phyloP scores from a whole-genome alignment of 192 early-diverging fungal species.

The Piromyces finnis region DNA sequence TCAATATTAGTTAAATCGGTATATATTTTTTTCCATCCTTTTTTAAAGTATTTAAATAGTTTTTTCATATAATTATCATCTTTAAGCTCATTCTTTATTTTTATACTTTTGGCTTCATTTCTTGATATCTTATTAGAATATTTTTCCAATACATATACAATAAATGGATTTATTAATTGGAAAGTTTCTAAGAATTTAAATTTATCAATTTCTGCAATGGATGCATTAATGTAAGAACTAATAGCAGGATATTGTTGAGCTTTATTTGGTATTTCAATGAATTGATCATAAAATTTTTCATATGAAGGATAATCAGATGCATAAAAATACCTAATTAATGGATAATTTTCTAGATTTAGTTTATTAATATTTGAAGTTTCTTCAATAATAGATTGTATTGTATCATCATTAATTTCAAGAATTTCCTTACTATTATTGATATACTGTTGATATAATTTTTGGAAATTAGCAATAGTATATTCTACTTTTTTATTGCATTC shows the following conservation, averaged over 20 bases:
- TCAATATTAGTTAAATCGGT: neutral
- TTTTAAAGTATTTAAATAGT: neutral
- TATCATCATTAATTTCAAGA: neutral
- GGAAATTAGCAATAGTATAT: neutral
- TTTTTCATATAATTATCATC: neutral
- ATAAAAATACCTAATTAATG: neutral
- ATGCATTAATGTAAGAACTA: neutral
- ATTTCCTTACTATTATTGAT: neutral
- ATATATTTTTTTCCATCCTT: neutral
- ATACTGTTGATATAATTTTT: neutral
- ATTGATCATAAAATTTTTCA: neutral
- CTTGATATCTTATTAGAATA: neutral
- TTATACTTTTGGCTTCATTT: neutral
- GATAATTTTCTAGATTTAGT: neutral
- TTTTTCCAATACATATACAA: neutral
- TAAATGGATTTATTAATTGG: neutral
- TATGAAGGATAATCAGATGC: neutral
- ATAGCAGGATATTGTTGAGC: neutral
- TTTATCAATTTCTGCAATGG: neutral
- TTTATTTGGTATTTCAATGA: neutral
- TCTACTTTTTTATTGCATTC: neutral
- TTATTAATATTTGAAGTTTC: neutral
- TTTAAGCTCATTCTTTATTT: neutral
- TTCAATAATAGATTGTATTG: neutral
- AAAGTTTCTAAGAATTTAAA: neutral